Conservation (phyloP, 768 basidiomycete genomes). For the Trametes coccinea region DNA sequence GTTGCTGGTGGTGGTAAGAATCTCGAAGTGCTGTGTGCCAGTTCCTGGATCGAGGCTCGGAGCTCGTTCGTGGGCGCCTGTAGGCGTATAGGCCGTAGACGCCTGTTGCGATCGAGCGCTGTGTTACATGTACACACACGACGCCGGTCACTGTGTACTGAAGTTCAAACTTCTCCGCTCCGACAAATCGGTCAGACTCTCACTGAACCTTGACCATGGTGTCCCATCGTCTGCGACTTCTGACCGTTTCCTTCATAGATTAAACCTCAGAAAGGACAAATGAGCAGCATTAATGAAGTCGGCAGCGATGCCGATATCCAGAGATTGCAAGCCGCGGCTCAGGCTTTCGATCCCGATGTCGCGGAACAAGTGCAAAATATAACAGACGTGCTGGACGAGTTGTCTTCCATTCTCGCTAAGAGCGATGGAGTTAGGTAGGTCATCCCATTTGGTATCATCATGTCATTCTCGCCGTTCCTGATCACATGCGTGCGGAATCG, state of each 20-base stretch:
- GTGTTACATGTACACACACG: too few species aligned
- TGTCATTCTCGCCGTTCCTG: background rate
- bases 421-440: constrained; percentile 39
- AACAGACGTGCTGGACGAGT: constrained; percentile 47
- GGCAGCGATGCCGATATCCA: constrained; percentile 1
- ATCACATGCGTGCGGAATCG: background rate
- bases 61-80: too few species aligned
- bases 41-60: too few species aligned
- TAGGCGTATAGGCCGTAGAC: too few species aligned
- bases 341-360: constrained; percentile 39
- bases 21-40: too few species aligned
- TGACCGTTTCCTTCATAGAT: background rate
- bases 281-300: background rate
- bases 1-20: too few species aligned
- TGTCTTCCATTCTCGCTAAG: constrained; percentile 52
- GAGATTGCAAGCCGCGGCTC: constrained; percentile 45
- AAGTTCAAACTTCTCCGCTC: too few species aligned
- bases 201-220: too few species aligned
- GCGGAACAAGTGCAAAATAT: constrained; percentile 24
- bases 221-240: background rate
- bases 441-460: background rate
- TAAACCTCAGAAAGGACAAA: background rate
- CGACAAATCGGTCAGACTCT: too few species aligned
- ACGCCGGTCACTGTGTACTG: too few species aligned
- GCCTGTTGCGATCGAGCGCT: too few species aligned